Evolutionary conservation across 805 yeast genomes (phyloP).

Genomic region (Babjeviella inositovora): DNA sequence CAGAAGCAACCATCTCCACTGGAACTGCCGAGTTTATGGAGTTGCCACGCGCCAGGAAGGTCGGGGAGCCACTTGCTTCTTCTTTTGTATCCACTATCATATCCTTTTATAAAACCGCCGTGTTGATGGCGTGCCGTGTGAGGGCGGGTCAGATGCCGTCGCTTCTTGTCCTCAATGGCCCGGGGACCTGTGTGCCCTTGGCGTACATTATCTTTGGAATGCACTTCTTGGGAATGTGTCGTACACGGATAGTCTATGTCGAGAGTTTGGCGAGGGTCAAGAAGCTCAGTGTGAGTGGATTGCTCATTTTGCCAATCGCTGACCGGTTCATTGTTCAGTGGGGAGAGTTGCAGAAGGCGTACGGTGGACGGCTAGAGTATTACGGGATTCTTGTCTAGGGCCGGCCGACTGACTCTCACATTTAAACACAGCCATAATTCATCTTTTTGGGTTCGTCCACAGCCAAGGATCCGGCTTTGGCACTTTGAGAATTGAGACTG

Average conservation of each 20-base stretch:
- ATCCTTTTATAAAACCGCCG: slow-evolving; percentile 14
- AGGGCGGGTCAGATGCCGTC: slow-evolving; percentile 18
- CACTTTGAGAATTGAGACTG: too few species aligned
- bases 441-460: too few species aligned
- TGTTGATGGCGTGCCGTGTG: slow-evolving; percentile 8
- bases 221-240: slow-evolving; percentile 26
- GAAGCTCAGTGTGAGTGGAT: slow-evolving; percentile 63
- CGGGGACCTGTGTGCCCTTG: slow-evolving; percentile 65
- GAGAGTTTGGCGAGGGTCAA: slow-evolving; percentile 81
- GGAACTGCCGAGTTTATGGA: slow-evolving; percentile 8
- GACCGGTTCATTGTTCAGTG: slow-evolving; percentile 86
- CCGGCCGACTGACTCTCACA: too few species aligned
- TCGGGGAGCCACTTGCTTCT: slow-evolving; percentile 34
- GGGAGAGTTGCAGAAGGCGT: slow-evolving; percentile 38
- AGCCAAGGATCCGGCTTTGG: too few species aligned
- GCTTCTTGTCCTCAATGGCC: slow-evolving; percentile 63
- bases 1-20: slow-evolving; percentile 11
- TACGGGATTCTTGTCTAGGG: slow-evolving; percentile 61
- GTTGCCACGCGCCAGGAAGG: slow-evolving; percentile 41
- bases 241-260: slow-evolving; percentile 54
- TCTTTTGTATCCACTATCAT: slow-evolving; percentile 26
- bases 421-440: too few species aligned
- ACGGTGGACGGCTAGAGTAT: slow-evolving; percentile 48
- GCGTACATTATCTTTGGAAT: slow-evolving; percentile 37
- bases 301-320: slow-evolving; percentile 48